Evolutionary conservation across 192 early-diverging fungal species (phyloP).

Genomic region (Radiomyces spectabilis): DNA sequence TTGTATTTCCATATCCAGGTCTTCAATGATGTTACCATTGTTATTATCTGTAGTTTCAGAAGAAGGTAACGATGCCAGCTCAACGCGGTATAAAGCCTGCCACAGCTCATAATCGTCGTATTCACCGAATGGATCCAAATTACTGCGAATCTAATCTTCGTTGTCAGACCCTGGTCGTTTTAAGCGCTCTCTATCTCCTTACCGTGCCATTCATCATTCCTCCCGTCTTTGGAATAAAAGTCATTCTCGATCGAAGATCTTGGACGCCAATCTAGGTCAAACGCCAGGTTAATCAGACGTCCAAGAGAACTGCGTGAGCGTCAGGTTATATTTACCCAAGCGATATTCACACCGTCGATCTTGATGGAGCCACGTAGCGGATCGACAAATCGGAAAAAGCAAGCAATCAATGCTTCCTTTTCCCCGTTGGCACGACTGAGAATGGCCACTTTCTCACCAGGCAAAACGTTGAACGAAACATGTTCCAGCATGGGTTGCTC

Average conservation of each 20-base stretch:
- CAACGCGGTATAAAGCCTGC: conserved; percentile 57
- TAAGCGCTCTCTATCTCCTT: background rate
- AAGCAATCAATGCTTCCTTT: conserved; percentile 59
- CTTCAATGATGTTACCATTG: conserved; percentile 8
- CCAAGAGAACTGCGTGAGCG: background rate
- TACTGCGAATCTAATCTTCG: conserved; percentile 43
- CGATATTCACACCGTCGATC: conserved; percentile 72
- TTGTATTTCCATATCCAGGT: conserved; percentile 27
- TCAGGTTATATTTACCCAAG: conserved; percentile 15
- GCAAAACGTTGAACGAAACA: conserved; percentile 45
- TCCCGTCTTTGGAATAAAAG: conserved; percentile 73
- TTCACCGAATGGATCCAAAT: conserved; percentile 48
- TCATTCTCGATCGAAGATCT: conserved; percentile 59
- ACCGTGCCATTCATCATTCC: conserved; percentile 58
- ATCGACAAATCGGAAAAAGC: conserved; percentile 69
- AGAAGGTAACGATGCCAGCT: conserved; percentile 28
- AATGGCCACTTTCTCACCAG: conserved; percentile 71
- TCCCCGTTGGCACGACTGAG: conserved; percentile 61
- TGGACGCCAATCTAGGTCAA: conserved; percentile 56
- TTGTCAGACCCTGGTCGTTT: background rate
- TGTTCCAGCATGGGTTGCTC: conserved; percentile 26
- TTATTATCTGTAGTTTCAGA: background rate
- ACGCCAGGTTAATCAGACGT: background rate
- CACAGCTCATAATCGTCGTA: conserved; percentile 56
- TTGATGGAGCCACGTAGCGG: conserved; percentile 53